Conservation (phyloP, 2,329 filamentous ascomycete genomes). For the Bipolaris zeicola region DNA sequence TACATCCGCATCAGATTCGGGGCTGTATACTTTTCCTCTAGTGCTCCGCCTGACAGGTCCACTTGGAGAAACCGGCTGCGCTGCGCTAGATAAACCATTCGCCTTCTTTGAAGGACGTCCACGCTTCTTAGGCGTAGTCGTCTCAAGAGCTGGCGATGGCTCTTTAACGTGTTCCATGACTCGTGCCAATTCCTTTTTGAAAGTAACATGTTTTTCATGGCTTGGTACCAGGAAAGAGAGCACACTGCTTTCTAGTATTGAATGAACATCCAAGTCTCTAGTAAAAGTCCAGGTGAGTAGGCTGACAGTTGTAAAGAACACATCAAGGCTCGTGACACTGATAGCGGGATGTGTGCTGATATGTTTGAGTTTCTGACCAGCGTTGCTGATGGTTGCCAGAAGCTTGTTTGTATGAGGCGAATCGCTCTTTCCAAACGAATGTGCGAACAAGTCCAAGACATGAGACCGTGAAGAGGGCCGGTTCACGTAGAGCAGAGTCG, state of each 20-base stretch:
- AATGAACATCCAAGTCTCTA: conserved; percentile 57
- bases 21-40: conserved; percentile 18
- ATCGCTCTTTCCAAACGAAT: conserved; percentile 55
- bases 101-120: conserved; percentile 37
- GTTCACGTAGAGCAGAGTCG: conserved; percentile 54
- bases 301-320: conserved; percentile 60
- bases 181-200: conserved; percentile 19
- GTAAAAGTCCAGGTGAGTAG: conserved; percentile 65
- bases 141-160: conserved; percentile 10
- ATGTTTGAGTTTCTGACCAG: conserved; percentile 52
- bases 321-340: conserved; percentile 63
- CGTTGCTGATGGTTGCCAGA: conserved; percentile 30
- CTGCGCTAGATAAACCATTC: conserved; percentile 19
- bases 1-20: conserved; percentile 31
- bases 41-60: conserved; percentile 29
- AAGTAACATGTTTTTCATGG: conserved; percentile 38
- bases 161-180: conserved; percentile 16
- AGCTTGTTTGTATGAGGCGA: conserved; percentile 38
- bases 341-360: conserved; percentile 64
- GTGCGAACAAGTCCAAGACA: conserved; percentile 41
- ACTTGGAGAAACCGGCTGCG: conserved; percentile 10
- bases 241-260: conserved; percentile 53
- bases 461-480: conserved; percentile 54
- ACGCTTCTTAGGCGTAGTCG: conserved; percentile 31
- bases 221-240: conserved; percentile 35